Base-by-base conservation (phyloP, 2,329 filamentous ascomycete genomes). In the Diplodia mutila region DNA sequence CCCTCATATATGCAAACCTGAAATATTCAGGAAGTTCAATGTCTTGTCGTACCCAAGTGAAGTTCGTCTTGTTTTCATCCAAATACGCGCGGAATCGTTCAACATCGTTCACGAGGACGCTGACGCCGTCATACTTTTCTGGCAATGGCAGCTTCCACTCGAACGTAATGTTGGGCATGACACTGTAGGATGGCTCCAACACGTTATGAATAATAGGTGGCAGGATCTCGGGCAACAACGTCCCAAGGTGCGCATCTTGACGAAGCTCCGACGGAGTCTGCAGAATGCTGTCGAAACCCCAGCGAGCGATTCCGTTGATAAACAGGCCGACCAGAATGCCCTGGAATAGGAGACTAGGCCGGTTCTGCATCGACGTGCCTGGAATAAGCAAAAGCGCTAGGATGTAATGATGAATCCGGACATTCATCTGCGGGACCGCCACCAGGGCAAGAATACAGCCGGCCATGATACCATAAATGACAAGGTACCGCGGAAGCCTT, bases 321-420 rank as follows among this genome's bases (percentile, higher is more conserved):
- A 97, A 98, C 0, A 98, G 85, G 0, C 95, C 95, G 8, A 98
- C 82, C 0, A 99, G 84, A 1, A 99, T 83, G 12, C 95, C 95
- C 78, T 98, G 94, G 75, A 95, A 98, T 2, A 97, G 78, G 9
- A 98, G 83, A 0, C 90, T 90, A 0, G 92, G 91, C 0, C 95
- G 87, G 6, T 92, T 98, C 72, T 97, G 94, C 78, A 98, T 89
- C 65, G 88, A 89, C 0, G 95, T 98, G 0, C 94, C 95, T 0
- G 94, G 93, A 5, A 98, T 86, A 0, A 99, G 85, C 0, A 98
- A 83, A 16, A 99, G 86, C 1, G 90, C 93, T 4, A 98, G 84
- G 71, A 98, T 92, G 76, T 98, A 99, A 78, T 99, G 95, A 76
- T 99, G 95, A 67, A 99, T 93, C 39, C 95, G 89, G 61, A 99